Base-by-base conservation (phyloP, 352 stramenopile species). In the Phytophthora cactorum region DNA sequence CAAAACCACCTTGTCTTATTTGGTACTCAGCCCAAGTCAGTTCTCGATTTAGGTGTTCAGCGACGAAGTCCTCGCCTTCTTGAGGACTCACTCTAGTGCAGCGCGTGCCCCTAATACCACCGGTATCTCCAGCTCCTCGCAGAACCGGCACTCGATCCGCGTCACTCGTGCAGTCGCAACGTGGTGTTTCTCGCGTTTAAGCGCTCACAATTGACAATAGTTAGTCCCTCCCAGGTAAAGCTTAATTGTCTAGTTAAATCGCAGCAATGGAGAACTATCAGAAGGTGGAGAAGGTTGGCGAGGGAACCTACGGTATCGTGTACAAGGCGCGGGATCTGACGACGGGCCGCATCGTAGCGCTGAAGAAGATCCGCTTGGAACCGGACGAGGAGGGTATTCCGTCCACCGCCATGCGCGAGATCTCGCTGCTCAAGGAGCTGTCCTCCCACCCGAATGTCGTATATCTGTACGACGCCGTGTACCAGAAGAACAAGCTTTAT, bases 371-470 rank as follows among this genome's bases (percentile, higher is more conserved):
- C 56, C 85, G 88, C 0, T 68, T 97, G 0, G 87, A 95, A 63
- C 81, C 84, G 7, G 97, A 99, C 66, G 97, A 99, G 70, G 97
- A 99, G 52, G 97, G 97, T n/a, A 98, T 99, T 62, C 97, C 97
- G 14, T 98, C 90, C 10, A 99, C 97, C 5, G 96, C 97, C 5
- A 99, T 99, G 86, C 83, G 97, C 39, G 97, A 99, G 78, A 99
- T 99, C 72, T 98, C 92, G 63, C 81, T 98, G 34, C 82, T 99
- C 11, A 94, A 97, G 66, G 94, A 98, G 74, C 78, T 99, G 11
- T 92, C 83, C 32, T 92, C 92, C 63, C 96, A 99, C 78, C 93
- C 93, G 28, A 98, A 98, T 69, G 87, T 99, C 45, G 90, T 98
- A 44, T 88, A 88, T 43, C 66, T 96, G 4, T 88, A 91, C 70